A percentile compares a stretch with the other conserved stretches of the same genome.
Conservation (phyloP, 1,139 yeast species). For the Yamadazyma dendronema region DNA sequence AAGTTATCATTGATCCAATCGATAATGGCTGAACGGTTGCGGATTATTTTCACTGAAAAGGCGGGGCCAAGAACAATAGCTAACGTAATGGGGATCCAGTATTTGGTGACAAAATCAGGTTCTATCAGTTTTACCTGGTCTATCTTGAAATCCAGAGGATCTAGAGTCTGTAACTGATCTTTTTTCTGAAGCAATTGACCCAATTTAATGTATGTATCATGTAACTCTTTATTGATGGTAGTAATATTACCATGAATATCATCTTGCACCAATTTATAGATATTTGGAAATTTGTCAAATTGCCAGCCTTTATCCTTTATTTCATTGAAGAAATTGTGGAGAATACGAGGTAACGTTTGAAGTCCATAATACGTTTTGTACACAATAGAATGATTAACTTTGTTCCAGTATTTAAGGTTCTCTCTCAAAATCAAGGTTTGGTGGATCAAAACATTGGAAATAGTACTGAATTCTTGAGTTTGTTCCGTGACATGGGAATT, state of each 20-base stretch:
- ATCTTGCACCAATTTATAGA: slow-evolving; percentile 17
- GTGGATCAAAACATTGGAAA: slow-evolving; percentile 35
- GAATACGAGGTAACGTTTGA: slow-evolving; percentile 32
- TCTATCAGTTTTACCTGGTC: slow-evolving; percentile 21
- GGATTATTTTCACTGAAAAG: slow-evolving; percentile 39
- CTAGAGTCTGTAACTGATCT: slow-evolving; percentile 2
- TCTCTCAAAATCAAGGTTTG: slow-evolving; percentile 35
- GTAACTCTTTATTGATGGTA: slow-evolving; percentile 20
- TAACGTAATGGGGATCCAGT: slow-evolving; percentile 62
- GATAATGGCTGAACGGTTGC: slow-evolving; percentile 50
- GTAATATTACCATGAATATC: slow-evolving; percentile 23
- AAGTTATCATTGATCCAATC: slow-evolving; percentile 59
- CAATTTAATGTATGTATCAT: slow-evolving; percentile 20
- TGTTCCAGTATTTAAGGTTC: slow-evolving; percentile 39
- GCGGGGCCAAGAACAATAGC: slow-evolving; percentile 50
- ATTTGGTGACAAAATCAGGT: slow-evolving; percentile 54
- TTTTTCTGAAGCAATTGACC: slow-evolving; percentile 20
- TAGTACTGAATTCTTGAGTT: slow-evolving; percentile 25
- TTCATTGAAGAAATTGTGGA: slow-evolving; percentile 16
- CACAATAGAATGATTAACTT: slow-evolving; percentile 23
- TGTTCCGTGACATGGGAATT: slow-evolving; percentile 18
- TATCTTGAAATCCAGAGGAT: slow-evolving; percentile 1
- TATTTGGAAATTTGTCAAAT: slow-evolving; percentile 6
- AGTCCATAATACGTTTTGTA: slow-evolving; percentile 32
- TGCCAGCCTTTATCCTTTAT: slow-evolving; percentile 5